These are phyloP conservation scores for Tardiomyces digboiensis DNA, from an alignment of 1,139 yeast genomes.

Conservation along the genomic window DNA sequence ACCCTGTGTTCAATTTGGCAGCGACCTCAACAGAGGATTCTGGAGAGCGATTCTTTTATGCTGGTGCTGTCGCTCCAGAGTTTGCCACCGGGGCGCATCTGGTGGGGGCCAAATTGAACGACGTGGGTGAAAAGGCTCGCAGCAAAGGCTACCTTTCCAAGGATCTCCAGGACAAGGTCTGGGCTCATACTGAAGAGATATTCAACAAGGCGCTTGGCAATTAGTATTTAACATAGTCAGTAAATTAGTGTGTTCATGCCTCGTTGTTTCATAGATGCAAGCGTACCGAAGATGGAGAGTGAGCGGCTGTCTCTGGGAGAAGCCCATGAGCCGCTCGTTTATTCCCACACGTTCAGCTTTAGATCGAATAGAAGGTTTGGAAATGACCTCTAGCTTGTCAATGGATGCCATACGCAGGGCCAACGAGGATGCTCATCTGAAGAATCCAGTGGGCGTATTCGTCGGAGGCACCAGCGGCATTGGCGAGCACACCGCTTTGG, in stretches of 20 bases:
- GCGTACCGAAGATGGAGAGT: too few relatives aligned
- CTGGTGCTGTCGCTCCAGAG: slow-evolving; percentile 12
- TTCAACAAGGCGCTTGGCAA: too few relatives aligned
- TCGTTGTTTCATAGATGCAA: too few relatives aligned
- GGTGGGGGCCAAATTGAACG: slow-evolving; percentile 9
- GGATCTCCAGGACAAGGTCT: slow-evolving; percentile 18
- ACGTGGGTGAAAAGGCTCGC: slow-evolving; percentile 7
- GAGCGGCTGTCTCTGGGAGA: too few relatives aligned
- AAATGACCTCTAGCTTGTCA: background rate
- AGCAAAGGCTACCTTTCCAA: slow-evolving; percentile 10
- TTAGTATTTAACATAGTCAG: too few relatives aligned
- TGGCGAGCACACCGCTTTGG: slow-evolving; percentile 22
- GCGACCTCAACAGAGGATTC: slow-evolving; percentile 10
- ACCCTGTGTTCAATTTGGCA: slow-evolving; percentile 3
- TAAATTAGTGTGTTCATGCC: too few relatives aligned
- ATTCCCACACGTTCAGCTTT: too few relatives aligned
- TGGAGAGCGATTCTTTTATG: slow-evolving; percentile 17
- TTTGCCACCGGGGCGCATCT: slow-evolving; percentile 16
- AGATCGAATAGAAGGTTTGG: too few relatives aligned
- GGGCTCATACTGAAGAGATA: slow-evolving; percentile 19
- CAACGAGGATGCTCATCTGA: slow-evolving; percentile 20
- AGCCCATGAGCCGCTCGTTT: too few relatives aligned
- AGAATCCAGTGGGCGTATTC: slow-evolving; percentile 20
- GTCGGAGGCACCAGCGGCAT: slow-evolving; percentile 28
- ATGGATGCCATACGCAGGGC: background rate